These are phyloP conservation scores for Kalmanozyma brasiliensis DNA, from an alignment of 1,284 basidiomycete genomes.

Conservation along the genomic window DNA sequence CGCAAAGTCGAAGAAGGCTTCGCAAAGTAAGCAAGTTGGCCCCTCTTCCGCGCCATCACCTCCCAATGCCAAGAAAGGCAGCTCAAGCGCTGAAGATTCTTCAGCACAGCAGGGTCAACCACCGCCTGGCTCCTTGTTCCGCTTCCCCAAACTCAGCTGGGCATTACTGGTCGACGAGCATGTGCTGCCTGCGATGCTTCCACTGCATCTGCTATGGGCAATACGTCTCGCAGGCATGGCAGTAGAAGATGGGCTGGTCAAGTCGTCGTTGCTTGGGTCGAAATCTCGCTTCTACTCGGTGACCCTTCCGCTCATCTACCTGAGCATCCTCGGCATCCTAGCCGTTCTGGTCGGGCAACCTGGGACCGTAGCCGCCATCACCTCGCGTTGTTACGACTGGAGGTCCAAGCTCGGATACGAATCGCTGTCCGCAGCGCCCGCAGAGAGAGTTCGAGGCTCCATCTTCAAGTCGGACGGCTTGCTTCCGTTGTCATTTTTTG, in stretches of 20 bases:
- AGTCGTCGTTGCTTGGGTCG: constrained; percentile 27
- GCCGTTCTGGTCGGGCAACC: constrained; percentile 27
- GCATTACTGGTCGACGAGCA: constrained; percentile 37
- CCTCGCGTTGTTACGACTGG: constrained; percentile 18
- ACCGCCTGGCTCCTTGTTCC: constrained; percentile 44
- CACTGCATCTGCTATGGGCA: constrained; percentile 44
- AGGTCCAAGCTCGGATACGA: constrained; percentile 22
- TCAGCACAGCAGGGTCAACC: constrained; percentile 28
- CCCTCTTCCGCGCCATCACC: constrained; percentile 25
- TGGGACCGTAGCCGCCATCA: constrained; percentile 6
- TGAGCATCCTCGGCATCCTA: constrained; percentile 19
- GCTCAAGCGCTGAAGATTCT: not conserved
- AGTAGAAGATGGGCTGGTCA: constrained; percentile 44
- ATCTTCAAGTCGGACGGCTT: constrained; percentile 17
- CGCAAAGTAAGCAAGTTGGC: not conserved
- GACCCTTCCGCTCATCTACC: constrained; percentile 38
- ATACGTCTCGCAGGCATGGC: constrained; percentile 41
- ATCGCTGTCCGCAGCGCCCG: not conserved
- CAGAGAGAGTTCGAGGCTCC: not conserved
- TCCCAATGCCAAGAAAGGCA: not conserved
- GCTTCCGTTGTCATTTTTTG: constrained; percentile 28
- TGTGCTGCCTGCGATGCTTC: constrained; percentile 38
- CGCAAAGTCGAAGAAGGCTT: not conserved
- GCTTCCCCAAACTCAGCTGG: constrained; percentile 47
- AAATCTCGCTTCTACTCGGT: constrained; percentile 35